These are phyloP conservation scores for Sordaria brevicollis DNA, from an alignment of 495 filamentous ascomycete species.

Conservation along the genomic window DNA sequence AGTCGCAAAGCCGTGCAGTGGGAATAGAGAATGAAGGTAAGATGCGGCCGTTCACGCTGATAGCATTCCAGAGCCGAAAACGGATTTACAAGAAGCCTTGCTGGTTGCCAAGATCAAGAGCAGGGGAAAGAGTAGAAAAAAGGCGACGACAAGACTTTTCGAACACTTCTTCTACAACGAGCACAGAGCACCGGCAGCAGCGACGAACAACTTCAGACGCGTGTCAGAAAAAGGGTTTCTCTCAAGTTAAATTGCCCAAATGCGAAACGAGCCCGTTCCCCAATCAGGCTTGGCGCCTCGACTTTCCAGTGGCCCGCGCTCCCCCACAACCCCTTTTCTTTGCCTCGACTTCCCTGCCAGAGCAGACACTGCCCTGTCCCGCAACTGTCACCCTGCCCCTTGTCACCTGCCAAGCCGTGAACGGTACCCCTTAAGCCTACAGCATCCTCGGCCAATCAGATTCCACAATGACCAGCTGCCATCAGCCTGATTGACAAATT, in stretches of 20 bases:
- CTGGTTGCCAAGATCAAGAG: background rate
- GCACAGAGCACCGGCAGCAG: background rate
- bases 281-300: conserved; percentile 11
- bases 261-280: conserved; percentile 7
- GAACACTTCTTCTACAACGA: background rate
- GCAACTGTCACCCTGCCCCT: background rate
- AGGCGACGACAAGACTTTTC: background rate
- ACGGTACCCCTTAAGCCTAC: background rate
- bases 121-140: conserved; percentile 2
- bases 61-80: background rate
- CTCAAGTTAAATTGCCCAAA: conserved; percentile 22
- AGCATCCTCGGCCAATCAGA: background rate
- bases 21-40: conserved; percentile 1
- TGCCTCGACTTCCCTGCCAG: background rate
- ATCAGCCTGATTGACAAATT: background rate
- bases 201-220: conserved; percentile 14
- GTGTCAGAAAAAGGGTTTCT: conserved; percentile 14
- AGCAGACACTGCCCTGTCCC: background rate
- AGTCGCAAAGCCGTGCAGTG: background rate
- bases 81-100: background rate
- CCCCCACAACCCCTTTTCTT: background rate
- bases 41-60: background rate
- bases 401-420: background rate
- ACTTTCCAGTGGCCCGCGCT: background rate
- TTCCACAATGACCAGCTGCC: background rate